Percentiles rank a stretch among this genome's conserved stretches.
These are phyloP conservation scores for Mitragyna speciosa DNA, from an alignment of 257 asterid species.

Conservation along the genomic window DNA sequence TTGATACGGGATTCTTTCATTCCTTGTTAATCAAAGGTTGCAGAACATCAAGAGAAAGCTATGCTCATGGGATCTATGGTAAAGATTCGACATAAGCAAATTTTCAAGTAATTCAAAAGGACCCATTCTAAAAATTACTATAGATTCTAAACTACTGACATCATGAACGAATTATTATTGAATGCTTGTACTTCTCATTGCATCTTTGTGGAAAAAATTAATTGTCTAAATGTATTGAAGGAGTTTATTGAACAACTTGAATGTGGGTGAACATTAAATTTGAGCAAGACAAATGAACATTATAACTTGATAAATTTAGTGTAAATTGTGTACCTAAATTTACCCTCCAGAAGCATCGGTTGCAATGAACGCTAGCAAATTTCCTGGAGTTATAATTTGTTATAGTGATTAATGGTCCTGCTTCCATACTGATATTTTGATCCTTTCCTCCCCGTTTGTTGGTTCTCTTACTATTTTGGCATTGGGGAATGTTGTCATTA, in stretches of 20 bases:
- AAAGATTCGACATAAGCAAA: background rate
- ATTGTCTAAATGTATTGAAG: background rate
- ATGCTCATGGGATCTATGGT: background rate
- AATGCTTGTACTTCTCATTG: background rate
- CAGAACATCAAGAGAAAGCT: background rate
- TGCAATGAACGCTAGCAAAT: background rate
- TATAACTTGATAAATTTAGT: background rate
- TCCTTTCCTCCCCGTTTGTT: no score
- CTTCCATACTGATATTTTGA: background rate
- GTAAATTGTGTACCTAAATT: background rate
- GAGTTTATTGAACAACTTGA: background rate
- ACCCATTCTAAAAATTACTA: background rate
- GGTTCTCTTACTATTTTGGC: background rate
- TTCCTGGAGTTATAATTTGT: background rate
- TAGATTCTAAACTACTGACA: background rate
- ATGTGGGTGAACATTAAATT: background rate
- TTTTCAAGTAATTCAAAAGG: background rate
- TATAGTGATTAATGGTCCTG: background rate
- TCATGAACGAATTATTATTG: background rate
- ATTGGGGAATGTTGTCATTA: background rate
- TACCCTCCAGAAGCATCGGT: background rate
- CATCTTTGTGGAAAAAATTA: background rate
- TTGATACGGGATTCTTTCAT: background rate
- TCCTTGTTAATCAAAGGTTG: background rate
- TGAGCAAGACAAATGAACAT: background rate